phyloP scores from a whole-genome alignment of 305 asterid genomes.

The Ilex paraguariensis region DNA sequence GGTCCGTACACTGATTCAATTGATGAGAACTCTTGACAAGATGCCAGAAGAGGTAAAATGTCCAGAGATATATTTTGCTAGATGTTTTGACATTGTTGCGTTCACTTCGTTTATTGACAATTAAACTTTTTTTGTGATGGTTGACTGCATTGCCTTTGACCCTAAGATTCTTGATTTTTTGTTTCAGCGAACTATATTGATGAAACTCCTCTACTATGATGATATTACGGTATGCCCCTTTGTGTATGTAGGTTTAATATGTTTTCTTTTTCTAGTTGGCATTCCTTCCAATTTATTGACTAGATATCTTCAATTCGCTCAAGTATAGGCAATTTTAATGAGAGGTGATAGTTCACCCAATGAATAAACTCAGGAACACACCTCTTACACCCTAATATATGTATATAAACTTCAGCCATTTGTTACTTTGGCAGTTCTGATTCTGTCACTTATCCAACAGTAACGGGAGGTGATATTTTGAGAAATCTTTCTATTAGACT shows the following conservation, averaged over 20 bases:
- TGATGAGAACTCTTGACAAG: conserved; percentile 96
- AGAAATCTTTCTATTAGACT: too few species aligned
- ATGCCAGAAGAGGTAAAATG: conserved; percentile 90
- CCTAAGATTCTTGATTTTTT: conserved; percentile 17
- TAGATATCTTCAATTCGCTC: too few species aligned
- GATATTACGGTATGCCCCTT: conserved; percentile 71
- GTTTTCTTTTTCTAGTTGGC: not conserved
- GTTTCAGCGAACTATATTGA: conserved; percentile 81
- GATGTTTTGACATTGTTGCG: too few species aligned
- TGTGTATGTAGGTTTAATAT: not conserved
- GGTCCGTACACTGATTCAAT: conserved; percentile 82
- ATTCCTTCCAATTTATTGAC: not conserved
- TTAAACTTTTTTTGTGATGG: conserved; percentile 12
- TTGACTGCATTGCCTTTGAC: conserved; percentile 3
- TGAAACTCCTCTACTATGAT: conserved; percentile 89
- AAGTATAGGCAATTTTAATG: too few species aligned
- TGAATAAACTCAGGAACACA: too few species aligned
- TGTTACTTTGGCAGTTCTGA: too few species aligned
- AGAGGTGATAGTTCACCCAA: too few species aligned
- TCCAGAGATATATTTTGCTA: not conserved
- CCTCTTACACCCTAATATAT: too few species aligned
- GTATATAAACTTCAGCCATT: too few species aligned
- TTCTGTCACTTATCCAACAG: too few species aligned
- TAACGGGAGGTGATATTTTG: too few species aligned
- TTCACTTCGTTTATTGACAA: not conserved